Conservation (phyloP, 768 basidiomycete genomes). For the Lactifluus piperatus region DNA sequence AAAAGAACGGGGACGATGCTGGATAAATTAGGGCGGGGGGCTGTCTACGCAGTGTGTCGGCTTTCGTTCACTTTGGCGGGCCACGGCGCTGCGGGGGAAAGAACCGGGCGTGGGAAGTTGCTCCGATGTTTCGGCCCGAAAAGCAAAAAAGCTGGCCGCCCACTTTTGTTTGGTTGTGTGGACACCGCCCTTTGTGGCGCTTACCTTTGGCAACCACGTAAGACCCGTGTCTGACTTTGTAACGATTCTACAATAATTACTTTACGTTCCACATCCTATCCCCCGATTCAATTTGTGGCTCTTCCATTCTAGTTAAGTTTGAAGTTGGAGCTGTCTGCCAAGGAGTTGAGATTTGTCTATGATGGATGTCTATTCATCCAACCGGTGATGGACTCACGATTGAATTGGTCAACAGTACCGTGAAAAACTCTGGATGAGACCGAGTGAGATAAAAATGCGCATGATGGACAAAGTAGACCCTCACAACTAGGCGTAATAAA, state of each 20-base stretch:
- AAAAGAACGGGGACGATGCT: conserved; percentile 30
- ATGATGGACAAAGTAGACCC: background rate
- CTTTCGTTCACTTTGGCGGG: conserved; percentile 21
- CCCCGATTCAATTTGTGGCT: background rate
- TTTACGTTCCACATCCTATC: background rate
- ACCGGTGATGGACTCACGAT: background rate
- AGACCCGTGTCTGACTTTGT: background rate
- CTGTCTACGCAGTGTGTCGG: conserved; percentile 18
- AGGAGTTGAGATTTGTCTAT: background rate
- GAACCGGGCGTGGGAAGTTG: conserved; percentile 21
- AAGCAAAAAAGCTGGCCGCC: conserved; percentile 16
- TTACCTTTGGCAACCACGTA: conserved; percentile 7
- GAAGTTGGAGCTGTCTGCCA: background rate
- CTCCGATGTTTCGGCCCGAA: conserved; percentile 17
- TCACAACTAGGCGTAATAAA: background rate
- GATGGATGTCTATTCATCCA: background rate
- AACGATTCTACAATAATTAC: conserved; percentile 3
- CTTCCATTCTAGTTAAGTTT: background rate
- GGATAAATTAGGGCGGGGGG: conserved; percentile 20
- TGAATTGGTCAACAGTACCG: background rate
- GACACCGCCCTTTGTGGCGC: conserved; percentile 13
- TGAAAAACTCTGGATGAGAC: background rate
- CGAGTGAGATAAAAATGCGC: background rate
- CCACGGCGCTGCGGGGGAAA: conserved; percentile 22
- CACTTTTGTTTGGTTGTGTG: conserved; percentile 16